A percentile compares a stretch with the other conserved stretches of the same genome.
phyloP scores from a whole-genome alignment of 1,284 basidiomycete species.

The Serendipita sp. region DNA sequence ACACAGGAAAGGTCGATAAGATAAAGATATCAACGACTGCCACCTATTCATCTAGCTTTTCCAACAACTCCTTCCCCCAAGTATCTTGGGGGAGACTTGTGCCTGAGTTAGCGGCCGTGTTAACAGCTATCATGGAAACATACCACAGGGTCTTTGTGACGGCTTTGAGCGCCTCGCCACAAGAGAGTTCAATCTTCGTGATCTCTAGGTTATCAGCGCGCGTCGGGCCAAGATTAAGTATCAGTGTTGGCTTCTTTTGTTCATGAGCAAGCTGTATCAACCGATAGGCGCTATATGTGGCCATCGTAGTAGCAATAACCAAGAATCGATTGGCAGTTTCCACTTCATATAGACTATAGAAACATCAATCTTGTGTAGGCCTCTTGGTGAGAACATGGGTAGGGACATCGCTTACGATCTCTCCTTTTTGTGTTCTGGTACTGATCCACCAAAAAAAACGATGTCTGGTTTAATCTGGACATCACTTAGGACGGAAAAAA shows the following conservation, averaged over 20 bases:
- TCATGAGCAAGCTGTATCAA: conserved; percentile 71
- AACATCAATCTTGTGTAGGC: neutral
- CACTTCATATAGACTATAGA: conserved; percentile 42
- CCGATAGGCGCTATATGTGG: conserved; percentile 86
- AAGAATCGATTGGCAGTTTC: conserved; percentile 53
- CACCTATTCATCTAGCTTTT: neutral
- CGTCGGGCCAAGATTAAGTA: conserved; percentile 77
- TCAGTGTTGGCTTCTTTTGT: conserved; percentile 57
- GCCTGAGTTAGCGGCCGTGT: neutral
- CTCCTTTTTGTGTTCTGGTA: conserved; percentile 44
- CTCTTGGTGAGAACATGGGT: neutral
- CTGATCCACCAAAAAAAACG: conserved; percentile 82
- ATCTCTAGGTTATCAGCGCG: conserved; percentile 43
- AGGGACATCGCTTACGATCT: conserved; percentile 42
- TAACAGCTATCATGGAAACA: neutral
- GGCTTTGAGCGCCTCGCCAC: conserved; percentile 52
- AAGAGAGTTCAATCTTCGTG: conserved; percentile 56
- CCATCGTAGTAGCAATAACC: conserved; percentile 75
- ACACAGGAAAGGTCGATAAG: too few species aligned
- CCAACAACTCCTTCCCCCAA: neutral
- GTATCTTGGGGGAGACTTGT: neutral
- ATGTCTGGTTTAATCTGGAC: conserved; percentile 66
- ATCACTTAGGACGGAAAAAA: conserved; percentile 2
- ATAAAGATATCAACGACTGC: too few species aligned
- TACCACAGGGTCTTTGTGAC: conserved; percentile 44